Percentiles rank a stretch among this genome's conserved stretches.
These are phyloP conservation scores for Globisporangium carolinianum DNA, from an alignment of 352 stramenopile species.

Conservation along the genomic window DNA sequence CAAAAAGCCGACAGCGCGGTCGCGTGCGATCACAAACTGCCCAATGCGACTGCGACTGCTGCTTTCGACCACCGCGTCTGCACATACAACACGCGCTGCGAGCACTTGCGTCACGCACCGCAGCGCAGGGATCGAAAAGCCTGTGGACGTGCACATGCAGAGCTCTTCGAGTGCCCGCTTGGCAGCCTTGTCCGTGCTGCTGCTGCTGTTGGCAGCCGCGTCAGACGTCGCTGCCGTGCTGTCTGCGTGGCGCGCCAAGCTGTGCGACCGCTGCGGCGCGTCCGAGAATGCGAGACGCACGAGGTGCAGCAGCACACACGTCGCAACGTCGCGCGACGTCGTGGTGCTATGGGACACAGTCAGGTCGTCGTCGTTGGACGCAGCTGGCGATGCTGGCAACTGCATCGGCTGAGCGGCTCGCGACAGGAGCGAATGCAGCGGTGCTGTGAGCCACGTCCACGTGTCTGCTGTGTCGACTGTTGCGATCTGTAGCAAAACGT, in stretches of 20 bases:
- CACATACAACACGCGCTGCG: not conserved
- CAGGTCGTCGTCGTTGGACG: not conserved
- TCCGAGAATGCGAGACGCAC: constrained; percentile 15
- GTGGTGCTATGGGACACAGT: not conserved
- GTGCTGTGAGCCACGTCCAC: constrained; percentile 4
- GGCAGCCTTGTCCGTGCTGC: not conserved
- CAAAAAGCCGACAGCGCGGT: constrained; percentile 8
- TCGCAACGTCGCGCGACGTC: constrained; percentile 7
- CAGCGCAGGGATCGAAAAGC: constrained; percentile 10
- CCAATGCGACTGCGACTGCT: not conserved
- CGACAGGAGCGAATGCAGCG: constrained; percentile 1
- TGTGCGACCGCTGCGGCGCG: not conserved
- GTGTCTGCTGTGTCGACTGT: not conserved
- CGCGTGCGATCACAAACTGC: not conserved
- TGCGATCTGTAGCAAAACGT: constrained; percentile 9
- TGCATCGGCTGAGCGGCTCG: not conserved
- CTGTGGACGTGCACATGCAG: constrained; percentile 3
- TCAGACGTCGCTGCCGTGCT: not conserved
- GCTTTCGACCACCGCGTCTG: not conserved
- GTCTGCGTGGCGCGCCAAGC: too few relatives aligned
- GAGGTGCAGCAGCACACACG: constrained; percentile 14
- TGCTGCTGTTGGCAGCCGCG: not conserved
- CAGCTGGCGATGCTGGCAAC: not conserved
- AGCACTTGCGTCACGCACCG: constrained; percentile 6
- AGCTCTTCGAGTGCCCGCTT: constrained; percentile 7